Conservation (phyloP, 202 grass and related monocot genomes). For the Brachypodium distachyon region DNA sequence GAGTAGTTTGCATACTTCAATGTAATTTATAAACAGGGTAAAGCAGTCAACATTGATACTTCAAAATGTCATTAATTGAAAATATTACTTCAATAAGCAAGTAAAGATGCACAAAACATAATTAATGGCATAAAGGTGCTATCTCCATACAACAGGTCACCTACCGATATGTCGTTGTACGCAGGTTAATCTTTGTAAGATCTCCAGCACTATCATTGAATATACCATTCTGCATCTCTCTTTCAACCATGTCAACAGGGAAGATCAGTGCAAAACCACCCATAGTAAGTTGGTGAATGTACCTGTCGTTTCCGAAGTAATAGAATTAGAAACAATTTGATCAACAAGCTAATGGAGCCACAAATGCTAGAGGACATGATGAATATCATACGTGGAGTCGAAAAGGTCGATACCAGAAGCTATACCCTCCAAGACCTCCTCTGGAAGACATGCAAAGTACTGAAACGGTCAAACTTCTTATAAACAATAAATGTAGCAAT, state of each 20-base stretch:
- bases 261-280: conserved; percentile 87
- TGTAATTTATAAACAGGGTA: neutral
- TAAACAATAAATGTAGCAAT: neutral
- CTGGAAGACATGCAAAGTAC: conserved; percentile 37
- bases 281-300: conserved; percentile 91
- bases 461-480: conserved; percentile 1
- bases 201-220: conserved; percentile 30
- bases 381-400: conserved; percentile 67
- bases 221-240: conserved; percentile 20
- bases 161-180: conserved; percentile 64
- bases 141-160: neutral
- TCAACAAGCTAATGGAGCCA: neutral
- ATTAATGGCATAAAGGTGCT: neutral
- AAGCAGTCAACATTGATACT: neutral
- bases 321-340: neutral
- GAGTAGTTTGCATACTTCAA: neutral
- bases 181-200: conserved; percentile 81
- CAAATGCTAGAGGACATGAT: neutral
- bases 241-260: conserved; percentile 56
- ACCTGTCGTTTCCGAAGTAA: conserved; percentile 39
- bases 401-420: conserved; percentile 87
- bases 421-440: conserved; percentile 94
- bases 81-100: neutral
- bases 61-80: no score
- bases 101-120: neutral